Percentiles rank a stretch among this genome's conserved stretches.
Evolutionary conservation across 2,329 filamentous ascomycete species (phyloP).

Genomic region (Nemania sp.): DNA sequence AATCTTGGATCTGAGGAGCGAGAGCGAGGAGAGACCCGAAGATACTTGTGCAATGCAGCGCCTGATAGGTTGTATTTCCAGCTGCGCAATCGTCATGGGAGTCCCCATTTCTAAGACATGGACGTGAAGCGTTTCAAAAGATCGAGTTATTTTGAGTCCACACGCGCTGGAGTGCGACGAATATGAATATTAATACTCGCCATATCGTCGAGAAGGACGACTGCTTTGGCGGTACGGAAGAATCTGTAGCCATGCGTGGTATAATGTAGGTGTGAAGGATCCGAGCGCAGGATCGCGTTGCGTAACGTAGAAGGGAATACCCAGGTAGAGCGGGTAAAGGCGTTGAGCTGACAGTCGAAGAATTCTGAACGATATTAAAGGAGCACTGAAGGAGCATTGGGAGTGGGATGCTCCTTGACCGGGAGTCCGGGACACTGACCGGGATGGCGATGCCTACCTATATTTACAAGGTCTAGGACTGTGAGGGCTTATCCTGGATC

Average conservation of each 20-base stretch:
- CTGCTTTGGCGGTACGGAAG: background rate
- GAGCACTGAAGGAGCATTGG: conserved; percentile 3
- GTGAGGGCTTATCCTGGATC: background rate
- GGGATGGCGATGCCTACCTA: no score
- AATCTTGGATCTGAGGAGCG: background rate
- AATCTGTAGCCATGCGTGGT: background rate
- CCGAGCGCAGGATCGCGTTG: conserved; percentile 6
- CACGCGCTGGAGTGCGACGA: background rate
- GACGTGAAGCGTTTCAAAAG: background rate
- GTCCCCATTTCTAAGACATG: conserved; percentile 12
- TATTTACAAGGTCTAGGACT: background rate
- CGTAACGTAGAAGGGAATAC: background rate
- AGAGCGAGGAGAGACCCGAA: background rate
- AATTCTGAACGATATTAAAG: conserved; percentile 20
- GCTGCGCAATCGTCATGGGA: background rate
- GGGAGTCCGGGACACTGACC: background rate
- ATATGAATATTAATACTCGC: background rate
- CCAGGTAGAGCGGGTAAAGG: background rate
- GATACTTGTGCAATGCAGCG: background rate
- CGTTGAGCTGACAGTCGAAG: background rate
- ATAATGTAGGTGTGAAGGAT: conserved; percentile 14
- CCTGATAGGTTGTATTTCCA: conserved; percentile 1
- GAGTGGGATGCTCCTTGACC: background rate
- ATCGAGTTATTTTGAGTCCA: background rate
- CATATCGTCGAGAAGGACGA: background rate